Evolutionary conservation across 495 filamentous ascomycete species (phyloP), one percentile per base, ranked within the genome.

Genomic region (Trichoderma virens): DNA sequence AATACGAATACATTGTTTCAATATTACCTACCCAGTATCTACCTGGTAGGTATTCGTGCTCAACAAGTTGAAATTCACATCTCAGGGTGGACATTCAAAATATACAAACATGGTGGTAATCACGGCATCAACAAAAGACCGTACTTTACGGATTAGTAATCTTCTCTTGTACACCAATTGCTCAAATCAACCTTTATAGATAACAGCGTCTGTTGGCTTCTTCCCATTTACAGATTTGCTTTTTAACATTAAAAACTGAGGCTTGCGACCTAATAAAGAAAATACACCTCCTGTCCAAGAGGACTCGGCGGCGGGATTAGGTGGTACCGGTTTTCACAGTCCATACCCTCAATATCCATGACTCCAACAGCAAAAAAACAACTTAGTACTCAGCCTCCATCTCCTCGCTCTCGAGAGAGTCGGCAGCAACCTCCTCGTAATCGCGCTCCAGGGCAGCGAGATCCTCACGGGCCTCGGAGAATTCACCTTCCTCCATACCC

Each of bases 401-500:
- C 74, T 87, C 89, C 69, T 92, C 91, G 69, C 94, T 94, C 65
- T 93, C 92, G 67, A 94, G 76, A 67, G 93, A 96, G 79, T 98
- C 94, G 73, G 92, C 92, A 68, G 92, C 94, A 71, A 98, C 94
- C 79, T 98, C 94, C 82, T 98, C 95, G 82, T 98, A 98, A 79
- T 98, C 94, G 68, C 93, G 90, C 86, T 98, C 94, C 54, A 98
- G 86, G 70, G 94, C 94, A 72, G 94, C 94, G 72, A 98, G 78
- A 79, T 98, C 94, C 83, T 98, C 94, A 78, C 94, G 91, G 62
- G 94, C 94, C 85, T 98, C 94, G 60, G 91, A 95, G 84, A 98
- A 98, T 78, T 98, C 94, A 74, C 94, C 94, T 79, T 98, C 94
- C 84, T 98, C 94, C 94, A 98, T 98, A 86, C 94, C 94, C 84